Evolutionary conservation across 2,329 filamentous ascomycete genomes (phyloP).

Genomic region (Aspergillus floridensis): DNA sequence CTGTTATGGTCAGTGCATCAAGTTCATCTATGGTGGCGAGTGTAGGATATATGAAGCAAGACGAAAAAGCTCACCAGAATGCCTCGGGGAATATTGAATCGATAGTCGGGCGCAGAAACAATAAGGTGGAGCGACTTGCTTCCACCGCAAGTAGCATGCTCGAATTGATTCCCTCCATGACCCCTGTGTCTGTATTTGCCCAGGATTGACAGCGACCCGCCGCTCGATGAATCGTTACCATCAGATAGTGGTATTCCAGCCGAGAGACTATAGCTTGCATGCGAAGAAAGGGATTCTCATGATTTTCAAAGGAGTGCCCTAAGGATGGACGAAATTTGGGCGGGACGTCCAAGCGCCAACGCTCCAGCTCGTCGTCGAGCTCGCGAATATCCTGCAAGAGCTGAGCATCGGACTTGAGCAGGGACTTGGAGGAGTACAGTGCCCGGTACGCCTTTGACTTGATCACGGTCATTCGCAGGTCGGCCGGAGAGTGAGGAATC

Average conservation of each 20-base stretch:
- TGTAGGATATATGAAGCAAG: not conserved
- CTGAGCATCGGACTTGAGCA: slow-evolving; percentile 49
- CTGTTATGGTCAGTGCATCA: slow-evolving; percentile 24
- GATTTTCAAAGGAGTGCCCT: slow-evolving; percentile 25
- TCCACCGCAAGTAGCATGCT: slow-evolving; percentile 50
- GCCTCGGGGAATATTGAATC: not conserved
- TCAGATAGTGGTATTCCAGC: slow-evolving; percentile 52
- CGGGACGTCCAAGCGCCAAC: slow-evolving; percentile 46
- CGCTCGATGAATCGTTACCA: slow-evolving; percentile 51
- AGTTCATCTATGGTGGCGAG: not conserved
- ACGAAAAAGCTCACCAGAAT: not conserved
- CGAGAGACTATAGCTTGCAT: slow-evolving; percentile 46
- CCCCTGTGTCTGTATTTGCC: slow-evolving; percentile 18
- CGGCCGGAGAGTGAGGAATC: slow-evolving; percentile 37
- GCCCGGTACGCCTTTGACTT: slow-evolving; percentile 47
- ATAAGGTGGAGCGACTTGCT: slow-evolving; percentile 50
- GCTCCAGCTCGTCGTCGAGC: slow-evolving; percentile 52
- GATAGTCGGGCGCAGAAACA: slow-evolving; percentile 34
- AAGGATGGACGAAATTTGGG: slow-evolving; percentile 42
- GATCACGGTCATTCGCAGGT: slow-evolving; percentile 45
- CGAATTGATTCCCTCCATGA: slow-evolving; percentile 45
- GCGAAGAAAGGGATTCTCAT: slow-evolving; percentile 15
- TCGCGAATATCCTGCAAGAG: slow-evolving; percentile 51
- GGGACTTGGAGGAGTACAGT: slow-evolving; percentile 47
- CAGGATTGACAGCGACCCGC: slow-evolving; percentile 46